Percentiles rank a stretch among this genome's conserved stretches.
Conservation (phyloP, 371 early-diverging fungal genomes). For the Mucor velutinosus region DNA sequence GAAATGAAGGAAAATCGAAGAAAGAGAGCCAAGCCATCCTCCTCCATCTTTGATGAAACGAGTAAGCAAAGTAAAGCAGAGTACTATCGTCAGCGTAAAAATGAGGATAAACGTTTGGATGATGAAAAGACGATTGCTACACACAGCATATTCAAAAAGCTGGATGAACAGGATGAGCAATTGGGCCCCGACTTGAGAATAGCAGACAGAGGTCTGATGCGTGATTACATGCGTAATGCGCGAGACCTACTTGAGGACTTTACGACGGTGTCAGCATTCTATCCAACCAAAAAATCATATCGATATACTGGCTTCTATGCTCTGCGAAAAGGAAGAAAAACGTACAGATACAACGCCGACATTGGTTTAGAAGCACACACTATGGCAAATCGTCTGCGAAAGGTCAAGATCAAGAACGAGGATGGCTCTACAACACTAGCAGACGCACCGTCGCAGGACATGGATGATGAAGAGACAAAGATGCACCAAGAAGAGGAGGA, state of each 20-base stretch:
- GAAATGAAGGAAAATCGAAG: background rate
- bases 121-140: conserved; percentile 26
- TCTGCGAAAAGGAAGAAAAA: conserved; percentile 14
- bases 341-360: background rate
- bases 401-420: conserved; percentile 4
- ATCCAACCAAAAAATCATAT: conserved; percentile 24
- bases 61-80: conserved; percentile 3
- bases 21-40: background rate
- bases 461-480: conserved; percentile 34
- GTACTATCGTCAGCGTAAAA: background rate
- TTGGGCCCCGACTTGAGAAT: conserved; percentile 21
- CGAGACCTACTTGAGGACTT: conserved; percentile 55
- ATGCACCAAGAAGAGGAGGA: conserved; percentile 32
- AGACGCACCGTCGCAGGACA: background rate
- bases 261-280: conserved; percentile 58
- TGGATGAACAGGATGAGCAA: conserved; percentile 35
- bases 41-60: conserved; percentile 38
- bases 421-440: background rate
- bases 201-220: conserved; percentile 32
- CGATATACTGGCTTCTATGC: conserved; percentile 38
- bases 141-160: conserved; percentile 26
- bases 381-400: conserved; percentile 36
- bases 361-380: conserved; percentile 28
- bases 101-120: conserved; percentile 8
- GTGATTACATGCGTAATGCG: conserved; percentile 56